Percentiles rank a stretch among this genome's conserved stretches.
phyloP scores from a whole-genome alignment of 352 stramenopile genomes.

The Globisporangium paddicum region DNA sequence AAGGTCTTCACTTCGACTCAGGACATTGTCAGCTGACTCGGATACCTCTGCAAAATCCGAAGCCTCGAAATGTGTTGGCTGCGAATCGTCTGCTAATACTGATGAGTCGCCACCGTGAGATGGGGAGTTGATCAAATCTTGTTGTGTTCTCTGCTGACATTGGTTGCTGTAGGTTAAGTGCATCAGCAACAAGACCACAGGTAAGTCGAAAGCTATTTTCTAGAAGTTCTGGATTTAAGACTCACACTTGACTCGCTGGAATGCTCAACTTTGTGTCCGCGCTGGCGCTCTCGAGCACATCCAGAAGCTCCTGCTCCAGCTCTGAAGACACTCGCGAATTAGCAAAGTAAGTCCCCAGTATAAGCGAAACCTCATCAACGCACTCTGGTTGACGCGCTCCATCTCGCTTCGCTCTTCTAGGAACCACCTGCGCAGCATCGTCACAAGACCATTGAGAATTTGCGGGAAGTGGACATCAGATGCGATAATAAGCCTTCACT shows the following conservation, averaged over 20 bases:
- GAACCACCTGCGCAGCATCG: constrained; percentile 17
- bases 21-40: neutral
- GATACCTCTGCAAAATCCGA: neutral
- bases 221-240: too few relatives aligned
- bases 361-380: constrained; percentile 1
- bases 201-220: too few relatives aligned
- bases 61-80: neutral
- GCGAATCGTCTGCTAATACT: too few relatives aligned
- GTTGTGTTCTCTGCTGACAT: neutral
- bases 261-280: neutral
- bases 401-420: constrained; percentile 20
- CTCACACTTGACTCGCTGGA: neutral
- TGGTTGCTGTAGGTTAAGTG: neutral
- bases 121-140: neutral
- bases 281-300: constrained; percentile 2
- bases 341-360: too few relatives aligned
- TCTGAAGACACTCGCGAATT: constrained; percentile 10
- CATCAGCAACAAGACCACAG: too few relatives aligned
- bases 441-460: neutral
- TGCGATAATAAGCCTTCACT: too few relatives aligned
- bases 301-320: constrained; percentile 24
- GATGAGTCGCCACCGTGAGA: too few relatives aligned
- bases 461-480: neutral
- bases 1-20: neutral
- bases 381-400: constrained; percentile 24